Evolutionary conservation across 352 stramenopile species (phyloP).

Genomic region (Pythium volutum): DNA sequence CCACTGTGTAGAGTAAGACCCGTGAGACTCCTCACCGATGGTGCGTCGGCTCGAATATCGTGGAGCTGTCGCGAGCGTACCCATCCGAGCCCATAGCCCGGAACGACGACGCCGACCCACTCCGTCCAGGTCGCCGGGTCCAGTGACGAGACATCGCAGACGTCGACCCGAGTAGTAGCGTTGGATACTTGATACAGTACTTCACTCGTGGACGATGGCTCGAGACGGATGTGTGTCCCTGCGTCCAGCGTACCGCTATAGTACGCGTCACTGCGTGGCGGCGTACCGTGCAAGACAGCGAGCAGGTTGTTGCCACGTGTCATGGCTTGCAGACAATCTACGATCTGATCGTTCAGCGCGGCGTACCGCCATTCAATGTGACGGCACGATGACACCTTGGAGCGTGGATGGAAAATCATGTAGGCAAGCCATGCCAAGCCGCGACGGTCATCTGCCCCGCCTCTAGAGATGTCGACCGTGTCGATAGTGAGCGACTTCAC

Average conservation of each 20-base stretch:
- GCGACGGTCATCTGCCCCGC: not conserved
- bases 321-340: not conserved
- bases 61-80: not conserved
- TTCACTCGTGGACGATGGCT: not conserved
- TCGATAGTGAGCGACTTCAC: not conserved
- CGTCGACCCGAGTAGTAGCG: not conserved
- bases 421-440: not conserved
- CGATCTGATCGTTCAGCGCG: not conserved
- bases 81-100: not conserved
- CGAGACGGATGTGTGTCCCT: not conserved
- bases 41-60: not conserved
- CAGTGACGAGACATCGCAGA: not conserved
- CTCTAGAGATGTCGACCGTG: not conserved
- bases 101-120: not conserved
- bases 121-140: not conserved
- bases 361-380: not conserved
- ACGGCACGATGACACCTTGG: not conserved
- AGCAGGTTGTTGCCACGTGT: slow-evolving; percentile 1
- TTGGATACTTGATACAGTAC: not conserved
- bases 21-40: not conserved
- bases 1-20: not conserved
- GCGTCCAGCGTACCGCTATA: not conserved
- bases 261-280: not conserved
- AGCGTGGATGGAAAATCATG: not conserved
- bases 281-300: not conserved